Percentiles rank a stretch among this genome's conserved stretches.
These are phyloP conservation scores for Ilyonectria robusta DNA, from an alignment of 2,329 filamentous ascomycete species.

Conservation along the genomic window DNA sequence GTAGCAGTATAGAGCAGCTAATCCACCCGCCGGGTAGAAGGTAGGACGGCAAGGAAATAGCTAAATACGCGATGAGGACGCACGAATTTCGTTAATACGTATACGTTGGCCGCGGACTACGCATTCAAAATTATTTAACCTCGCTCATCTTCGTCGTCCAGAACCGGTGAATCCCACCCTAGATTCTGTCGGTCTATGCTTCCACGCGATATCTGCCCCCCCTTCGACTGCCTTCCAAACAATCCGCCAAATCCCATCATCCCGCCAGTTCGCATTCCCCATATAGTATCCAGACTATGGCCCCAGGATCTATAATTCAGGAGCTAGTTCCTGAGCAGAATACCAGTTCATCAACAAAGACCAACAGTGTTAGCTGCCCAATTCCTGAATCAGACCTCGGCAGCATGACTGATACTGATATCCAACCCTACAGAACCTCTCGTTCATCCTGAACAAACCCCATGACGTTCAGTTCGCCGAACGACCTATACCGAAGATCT, in stretches of 20 bases:
- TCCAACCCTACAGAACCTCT: conserved; percentile 5
- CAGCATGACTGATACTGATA: not conserved
- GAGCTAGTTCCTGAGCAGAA: not conserved
- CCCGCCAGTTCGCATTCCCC: not conserved
- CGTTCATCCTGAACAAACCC: conserved; percentile 12
- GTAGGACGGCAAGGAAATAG: not conserved
- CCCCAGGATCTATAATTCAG: not conserved
- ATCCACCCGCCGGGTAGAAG: not conserved
- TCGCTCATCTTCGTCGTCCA: not conserved
- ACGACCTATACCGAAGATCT: conserved; percentile 6
- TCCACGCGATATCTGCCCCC: not conserved
- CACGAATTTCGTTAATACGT: not conserved
- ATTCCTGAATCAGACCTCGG: not conserved
- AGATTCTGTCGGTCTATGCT: not conserved
- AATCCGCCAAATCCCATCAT: not conserved
- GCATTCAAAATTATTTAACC: not conserved
- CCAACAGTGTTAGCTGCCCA: not conserved
- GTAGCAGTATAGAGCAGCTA: not conserved
- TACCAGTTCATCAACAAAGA: not conserved
- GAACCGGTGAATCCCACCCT: not conserved
- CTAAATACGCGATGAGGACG: not conserved
- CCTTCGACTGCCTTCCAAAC: not conserved
- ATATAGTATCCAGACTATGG: not conserved
- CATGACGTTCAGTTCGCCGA: conserved; percentile 9
- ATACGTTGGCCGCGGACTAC: not conserved